A percentile compares a stretch with the other conserved stretches of the same genome.
These are phyloP conservation scores for Mycena sp. DNA, from an alignment of 1,284 basidiomycete species.

Conservation along the genomic window DNA sequence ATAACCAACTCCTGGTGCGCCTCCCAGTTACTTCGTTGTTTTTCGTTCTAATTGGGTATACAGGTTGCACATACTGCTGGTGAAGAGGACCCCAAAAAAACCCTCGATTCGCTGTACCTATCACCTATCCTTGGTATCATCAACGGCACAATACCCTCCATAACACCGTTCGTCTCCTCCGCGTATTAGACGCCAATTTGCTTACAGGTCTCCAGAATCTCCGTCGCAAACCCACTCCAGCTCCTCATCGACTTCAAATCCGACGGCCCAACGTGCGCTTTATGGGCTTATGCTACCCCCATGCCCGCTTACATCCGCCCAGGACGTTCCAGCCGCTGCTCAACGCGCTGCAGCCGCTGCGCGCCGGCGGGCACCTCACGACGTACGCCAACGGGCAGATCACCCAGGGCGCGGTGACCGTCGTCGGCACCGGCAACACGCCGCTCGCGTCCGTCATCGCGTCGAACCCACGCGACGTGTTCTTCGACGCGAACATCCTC, in stretches of 20 bases:
- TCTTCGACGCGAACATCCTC: slow-evolving; percentile 62
- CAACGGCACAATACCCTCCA: slow-evolving; percentile 17
- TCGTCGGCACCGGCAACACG: slow-evolving; percentile 64
- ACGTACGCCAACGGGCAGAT: slow-evolving; percentile 55
- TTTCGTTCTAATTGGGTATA: neutral
- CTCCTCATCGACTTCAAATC: slow-evolving; percentile 65
- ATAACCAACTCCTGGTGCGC: slow-evolving; percentile 52
- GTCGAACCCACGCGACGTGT: slow-evolving; percentile 59
- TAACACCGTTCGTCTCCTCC: slow-evolving; percentile 11
- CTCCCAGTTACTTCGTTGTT: neutral
- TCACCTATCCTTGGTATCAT: slow-evolving; percentile 56
- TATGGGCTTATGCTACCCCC: neutral
- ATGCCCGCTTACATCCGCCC: neutral
- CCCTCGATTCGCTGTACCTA: slow-evolving; percentile 56
- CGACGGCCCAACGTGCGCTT: slow-evolving; percentile 51
- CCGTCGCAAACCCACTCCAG: slow-evolving; percentile 51
- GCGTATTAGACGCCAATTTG: slow-evolving; percentile 28
- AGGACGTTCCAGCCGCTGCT: slow-evolving; percentile 58
- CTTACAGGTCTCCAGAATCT: slow-evolving; percentile 56
- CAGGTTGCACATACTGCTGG: slow-evolving; percentile 56
- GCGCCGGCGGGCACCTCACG: slow-evolving; percentile 56
- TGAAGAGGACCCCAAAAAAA: slow-evolving; percentile 45
- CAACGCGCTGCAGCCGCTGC: slow-evolving; percentile 56
- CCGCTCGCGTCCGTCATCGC: slow-evolving; percentile 58
- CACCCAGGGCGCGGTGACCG: slow-evolving; percentile 52